Percentiles rank a stretch among this genome's conserved stretches.
These are phyloP conservation scores for Pichia sp. DNA, from an alignment of 1,139 yeast species.

Conservation along the genomic window DNA sequence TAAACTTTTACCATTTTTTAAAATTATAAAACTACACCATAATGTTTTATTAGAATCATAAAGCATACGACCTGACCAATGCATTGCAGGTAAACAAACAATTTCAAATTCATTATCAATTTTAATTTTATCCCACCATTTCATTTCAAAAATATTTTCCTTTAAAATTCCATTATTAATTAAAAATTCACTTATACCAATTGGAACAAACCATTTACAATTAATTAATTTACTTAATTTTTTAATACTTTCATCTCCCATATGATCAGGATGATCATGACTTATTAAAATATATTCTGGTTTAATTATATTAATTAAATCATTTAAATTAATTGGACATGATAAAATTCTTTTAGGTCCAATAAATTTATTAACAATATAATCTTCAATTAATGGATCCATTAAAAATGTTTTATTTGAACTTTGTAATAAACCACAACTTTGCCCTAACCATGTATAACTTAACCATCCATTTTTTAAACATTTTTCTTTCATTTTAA, in stretches of 20 bases:
- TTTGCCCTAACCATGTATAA: constrained; percentile 91
- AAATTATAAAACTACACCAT: constrained; percentile 81
- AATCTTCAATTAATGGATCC: constrained; percentile 77
- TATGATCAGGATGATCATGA: constrained; percentile 94
- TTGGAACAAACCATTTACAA: constrained; percentile 79
- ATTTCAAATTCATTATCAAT: constrained; percentile 57
- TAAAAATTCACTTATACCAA: constrained; percentile 62
- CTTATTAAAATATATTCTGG: constrained; percentile 75
- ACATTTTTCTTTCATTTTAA: constrained; percentile 7
- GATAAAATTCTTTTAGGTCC: constrained; percentile 82
- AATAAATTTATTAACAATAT: constrained; percentile 51
- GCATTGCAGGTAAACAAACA: constrained; percentile 94
- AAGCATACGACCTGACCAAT: constrained; percentile 86
- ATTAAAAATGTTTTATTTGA: constrained; percentile 56
- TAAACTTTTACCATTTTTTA: constrained; percentile 60
- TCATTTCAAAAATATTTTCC: constrained; percentile 52
- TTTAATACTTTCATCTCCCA: constrained; percentile 57
- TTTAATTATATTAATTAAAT: constrained; percentile 45
- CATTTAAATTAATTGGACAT: constrained; percentile 58
- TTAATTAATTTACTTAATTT: constrained; percentile 45
- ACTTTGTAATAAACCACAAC: constrained; percentile 70
- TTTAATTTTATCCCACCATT: constrained; percentile 76
- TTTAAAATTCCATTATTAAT: constrained; percentile 50
- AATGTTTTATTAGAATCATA: constrained; percentile 72
- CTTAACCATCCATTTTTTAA: constrained; percentile 32